phyloP scores from a whole-genome alignment of 495 filamentous ascomycete genomes.

The Neurospora sp. region DNA sequence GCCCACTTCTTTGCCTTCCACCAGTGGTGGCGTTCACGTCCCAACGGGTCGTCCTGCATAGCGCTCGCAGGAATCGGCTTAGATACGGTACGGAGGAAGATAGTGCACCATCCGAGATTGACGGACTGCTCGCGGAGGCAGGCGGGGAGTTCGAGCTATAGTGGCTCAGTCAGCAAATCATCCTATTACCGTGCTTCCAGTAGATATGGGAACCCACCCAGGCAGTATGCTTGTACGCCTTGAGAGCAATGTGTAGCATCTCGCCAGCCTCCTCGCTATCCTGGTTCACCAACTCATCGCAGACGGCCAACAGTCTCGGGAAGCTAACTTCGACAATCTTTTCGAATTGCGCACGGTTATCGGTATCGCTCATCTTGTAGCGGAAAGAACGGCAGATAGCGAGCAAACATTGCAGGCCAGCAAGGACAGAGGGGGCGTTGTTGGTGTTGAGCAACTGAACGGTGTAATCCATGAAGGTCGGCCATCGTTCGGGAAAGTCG shows the following conservation, averaged over 20 bases:
- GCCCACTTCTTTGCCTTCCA: slow-evolving; percentile 99
- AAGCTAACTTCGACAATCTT: slow-evolving; percentile 88
- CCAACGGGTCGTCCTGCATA: slow-evolving; percentile 71
- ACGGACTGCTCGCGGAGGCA: slow-evolving; percentile 65
- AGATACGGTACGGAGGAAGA: slow-evolving; percentile 81
- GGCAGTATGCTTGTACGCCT: slow-evolving; percentile 94
- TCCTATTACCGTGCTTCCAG: background rate
- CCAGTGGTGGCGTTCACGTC: slow-evolving; percentile 90
- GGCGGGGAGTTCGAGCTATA: slow-evolving; percentile 70
- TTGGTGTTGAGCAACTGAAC: slow-evolving; percentile 74
- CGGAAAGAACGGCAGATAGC: slow-evolving; percentile 88
- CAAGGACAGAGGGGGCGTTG: slow-evolving; percentile 76
- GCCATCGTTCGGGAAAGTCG: slow-evolving; percentile 93
- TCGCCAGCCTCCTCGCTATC: slow-evolving; percentile 87
- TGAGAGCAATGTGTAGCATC: slow-evolving; percentile 90
- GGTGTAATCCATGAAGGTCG: slow-evolving; percentile 82
- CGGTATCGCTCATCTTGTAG: slow-evolving; percentile 66
- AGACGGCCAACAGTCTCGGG: slow-evolving; percentile 79
- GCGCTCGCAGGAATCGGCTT: slow-evolving; percentile 72
- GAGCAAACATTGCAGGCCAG: slow-evolving; percentile 86
- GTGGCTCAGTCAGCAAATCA: slow-evolving; percentile 23
- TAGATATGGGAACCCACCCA: slow-evolving; percentile 54
- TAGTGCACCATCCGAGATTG: slow-evolving; percentile 88
- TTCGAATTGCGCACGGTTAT: slow-evolving; percentile 77
- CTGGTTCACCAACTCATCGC: slow-evolving; percentile 78